A percentile compares a stretch with the other conserved stretches of the same genome.
These are phyloP conservation scores for Cutaneotrichosporon cavernicola DNA, from an alignment of 1,284 basidiomycete genomes.

Conservation along the genomic window DNA sequence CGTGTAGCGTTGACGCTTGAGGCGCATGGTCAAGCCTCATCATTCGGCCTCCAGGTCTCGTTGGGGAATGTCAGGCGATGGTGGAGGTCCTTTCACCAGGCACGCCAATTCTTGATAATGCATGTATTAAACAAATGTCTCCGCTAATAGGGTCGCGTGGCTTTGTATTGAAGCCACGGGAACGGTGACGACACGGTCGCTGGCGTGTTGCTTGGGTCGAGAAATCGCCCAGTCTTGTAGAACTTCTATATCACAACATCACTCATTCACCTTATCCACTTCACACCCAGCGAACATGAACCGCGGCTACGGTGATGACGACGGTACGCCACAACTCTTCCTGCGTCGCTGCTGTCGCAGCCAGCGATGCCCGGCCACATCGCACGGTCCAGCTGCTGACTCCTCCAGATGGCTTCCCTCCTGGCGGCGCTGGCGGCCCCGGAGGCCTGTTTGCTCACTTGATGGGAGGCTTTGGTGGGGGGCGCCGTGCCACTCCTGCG, in stretches of 20 bases:
- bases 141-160: background rate
- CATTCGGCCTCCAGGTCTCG: too few species aligned
- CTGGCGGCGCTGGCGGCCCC: constrained; percentile 24
- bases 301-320: constrained; percentile 51
- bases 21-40: too few species aligned
- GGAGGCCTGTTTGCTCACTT: constrained; percentile 35
- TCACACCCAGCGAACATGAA: constrained; percentile 39
- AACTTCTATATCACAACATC: background rate
- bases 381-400: background rate
- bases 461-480: constrained; percentile 34
- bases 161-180: constrained; percentile 12
- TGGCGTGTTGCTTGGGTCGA: constrained; percentile 10
- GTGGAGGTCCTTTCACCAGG: background rate
- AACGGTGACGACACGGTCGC: constrained; percentile 19
- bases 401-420: background rate
- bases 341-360: background rate
- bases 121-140: background rate
- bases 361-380: background rate
- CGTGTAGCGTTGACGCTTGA: too few species aligned
- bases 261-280: background rate
- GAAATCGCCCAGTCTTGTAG: background rate
- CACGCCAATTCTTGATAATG: background rate
- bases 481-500: constrained; percentile 28
- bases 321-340: constrained; percentile 28
- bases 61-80: too few species aligned